Conservation (phyloP, 306 rosid species). For the Prunus dulcis region DNA sequence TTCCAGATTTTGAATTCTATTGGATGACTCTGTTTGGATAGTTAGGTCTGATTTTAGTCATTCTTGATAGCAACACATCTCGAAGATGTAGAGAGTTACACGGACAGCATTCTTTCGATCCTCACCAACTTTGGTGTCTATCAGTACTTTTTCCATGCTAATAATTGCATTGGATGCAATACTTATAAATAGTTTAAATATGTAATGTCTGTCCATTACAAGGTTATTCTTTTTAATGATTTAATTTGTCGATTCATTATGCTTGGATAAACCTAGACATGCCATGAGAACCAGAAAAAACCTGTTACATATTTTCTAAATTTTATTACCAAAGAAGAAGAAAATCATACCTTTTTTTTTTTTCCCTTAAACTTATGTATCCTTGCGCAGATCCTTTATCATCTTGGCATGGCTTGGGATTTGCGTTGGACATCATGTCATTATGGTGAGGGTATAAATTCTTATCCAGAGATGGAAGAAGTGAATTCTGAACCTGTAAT, state of each 20-base stretch:
- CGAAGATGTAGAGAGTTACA: not conserved
- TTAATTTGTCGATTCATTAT: not conserved
- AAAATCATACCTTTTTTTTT: not conserved
- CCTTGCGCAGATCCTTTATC: constrained; percentile 65
- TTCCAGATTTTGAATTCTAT: not conserved
- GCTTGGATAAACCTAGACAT: constrained; percentile 1
- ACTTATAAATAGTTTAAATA: not conserved
- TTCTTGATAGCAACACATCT: not conserved
- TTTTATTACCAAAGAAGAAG: not conserved
- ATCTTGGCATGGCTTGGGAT: constrained; percentile 88
- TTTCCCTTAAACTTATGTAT: constrained; percentile 8
- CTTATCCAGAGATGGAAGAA: constrained; percentile 34
- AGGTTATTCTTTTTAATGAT: too few species aligned
- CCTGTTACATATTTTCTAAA: not conserved
- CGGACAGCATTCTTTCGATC: not conserved
- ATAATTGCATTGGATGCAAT: not conserved
- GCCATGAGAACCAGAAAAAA: not conserved
- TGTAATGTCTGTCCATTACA: not conserved
- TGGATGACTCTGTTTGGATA: constrained; percentile 9
- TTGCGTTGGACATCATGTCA: constrained; percentile 64
- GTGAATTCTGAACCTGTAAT: constrained; percentile 53
- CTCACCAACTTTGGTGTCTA: too few species aligned
- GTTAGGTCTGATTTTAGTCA: not conserved
- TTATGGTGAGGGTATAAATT: constrained; percentile 25
- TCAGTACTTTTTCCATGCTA: too few species aligned